Conservation (phyloP, 352 stramenopile genomes). For the Phytophthora macrochlamydospora region DNA sequence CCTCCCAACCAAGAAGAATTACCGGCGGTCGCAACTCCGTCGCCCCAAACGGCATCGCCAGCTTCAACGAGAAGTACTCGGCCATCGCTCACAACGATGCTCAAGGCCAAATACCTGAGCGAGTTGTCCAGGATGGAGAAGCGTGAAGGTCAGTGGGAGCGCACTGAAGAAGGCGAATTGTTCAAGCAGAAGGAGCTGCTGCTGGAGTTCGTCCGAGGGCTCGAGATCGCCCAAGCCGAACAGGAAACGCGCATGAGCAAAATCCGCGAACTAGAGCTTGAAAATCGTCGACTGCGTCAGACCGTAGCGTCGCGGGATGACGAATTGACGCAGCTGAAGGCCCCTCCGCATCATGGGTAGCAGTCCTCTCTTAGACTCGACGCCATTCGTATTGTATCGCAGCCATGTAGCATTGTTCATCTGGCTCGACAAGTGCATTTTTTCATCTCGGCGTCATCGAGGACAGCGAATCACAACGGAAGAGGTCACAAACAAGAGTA, state of each 20-base stretch:
- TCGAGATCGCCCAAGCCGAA: slow-evolving; percentile 76
- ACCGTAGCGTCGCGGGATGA: slow-evolving; percentile 47
- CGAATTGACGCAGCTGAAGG: slow-evolving; percentile 39
- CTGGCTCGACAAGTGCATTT: slow-evolving; percentile 19
- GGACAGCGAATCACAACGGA: slow-evolving; percentile 1
- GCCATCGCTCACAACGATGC: slow-evolving; percentile 58
- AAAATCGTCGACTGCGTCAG: slow-evolving; percentile 61
- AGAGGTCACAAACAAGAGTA: neutral
- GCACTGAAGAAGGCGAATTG: slow-evolving; percentile 34
- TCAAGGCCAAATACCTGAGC: slow-evolving; percentile 65
- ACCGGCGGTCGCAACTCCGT: slow-evolving; percentile 12
- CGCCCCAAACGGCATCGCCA: slow-evolving; percentile 2
- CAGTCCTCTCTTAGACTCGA: slow-evolving; percentile 18
- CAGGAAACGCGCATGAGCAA: slow-evolving; percentile 79
- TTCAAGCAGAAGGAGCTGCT: slow-evolving; percentile 59
- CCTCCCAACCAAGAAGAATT: slow-evolving; percentile 17
- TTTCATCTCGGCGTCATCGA: slow-evolving; percentile 12
- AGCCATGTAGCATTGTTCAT: slow-evolving; percentile 6
- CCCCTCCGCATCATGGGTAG: slow-evolving; percentile 9
- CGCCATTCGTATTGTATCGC: slow-evolving; percentile 6
- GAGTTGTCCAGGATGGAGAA: slow-evolving; percentile 56
- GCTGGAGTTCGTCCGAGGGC: slow-evolving; percentile 68
- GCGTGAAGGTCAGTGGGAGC: slow-evolving; percentile 42
- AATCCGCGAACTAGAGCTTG: slow-evolving; percentile 70
- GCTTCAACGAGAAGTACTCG: slow-evolving; percentile 20